phyloP scores from a whole-genome alignment of 2,329 filamentous ascomycete genomes.

The Microdochium trichocladiopsis region DNA sequence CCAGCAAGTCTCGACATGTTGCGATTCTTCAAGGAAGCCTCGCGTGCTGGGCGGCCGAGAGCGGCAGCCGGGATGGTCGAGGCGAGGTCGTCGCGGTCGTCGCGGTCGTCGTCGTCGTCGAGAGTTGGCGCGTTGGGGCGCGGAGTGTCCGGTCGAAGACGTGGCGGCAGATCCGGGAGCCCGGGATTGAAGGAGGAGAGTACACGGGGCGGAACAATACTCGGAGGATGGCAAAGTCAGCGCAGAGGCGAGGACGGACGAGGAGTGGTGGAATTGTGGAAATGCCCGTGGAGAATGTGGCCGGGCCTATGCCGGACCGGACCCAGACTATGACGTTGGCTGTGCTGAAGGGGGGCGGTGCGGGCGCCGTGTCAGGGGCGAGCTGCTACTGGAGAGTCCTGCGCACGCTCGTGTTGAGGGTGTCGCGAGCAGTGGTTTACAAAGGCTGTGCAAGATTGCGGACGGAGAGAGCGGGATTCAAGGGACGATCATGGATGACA shows the following conservation, averaged over 20 bases:
- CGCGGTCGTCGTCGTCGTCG: not conserved
- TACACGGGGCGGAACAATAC: not conserved
- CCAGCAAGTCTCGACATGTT: constrained; percentile 20
- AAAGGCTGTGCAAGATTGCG: too few relatives aligned
- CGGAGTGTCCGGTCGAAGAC: not conserved
- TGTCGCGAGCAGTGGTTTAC: too few relatives aligned
- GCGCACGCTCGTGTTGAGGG: too few relatives aligned
- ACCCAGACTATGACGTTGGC: not conserved
- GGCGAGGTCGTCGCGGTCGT: not conserved
- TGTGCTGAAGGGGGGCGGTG: not conserved
- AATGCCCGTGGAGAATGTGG: not conserved
- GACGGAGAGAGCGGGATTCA: too few relatives aligned
- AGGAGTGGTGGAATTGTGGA: not conserved
- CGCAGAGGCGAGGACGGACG: not conserved
- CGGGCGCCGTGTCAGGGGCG: not conserved
- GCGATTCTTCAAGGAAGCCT: not conserved
- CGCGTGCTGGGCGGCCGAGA: too few relatives aligned
- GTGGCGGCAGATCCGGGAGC: not conserved
- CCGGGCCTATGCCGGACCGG: not conserved
- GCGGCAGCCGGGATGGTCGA: too few relatives aligned
- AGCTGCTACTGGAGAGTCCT: too few relatives aligned
- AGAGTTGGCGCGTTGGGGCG: not conserved
- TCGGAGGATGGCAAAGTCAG: not conserved
- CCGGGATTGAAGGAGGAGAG: not conserved
- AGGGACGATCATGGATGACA: too few relatives aligned